Conservation (phyloP, 2,329 filamentous ascomycete species). For the Stromatinia cepivora region DNA sequence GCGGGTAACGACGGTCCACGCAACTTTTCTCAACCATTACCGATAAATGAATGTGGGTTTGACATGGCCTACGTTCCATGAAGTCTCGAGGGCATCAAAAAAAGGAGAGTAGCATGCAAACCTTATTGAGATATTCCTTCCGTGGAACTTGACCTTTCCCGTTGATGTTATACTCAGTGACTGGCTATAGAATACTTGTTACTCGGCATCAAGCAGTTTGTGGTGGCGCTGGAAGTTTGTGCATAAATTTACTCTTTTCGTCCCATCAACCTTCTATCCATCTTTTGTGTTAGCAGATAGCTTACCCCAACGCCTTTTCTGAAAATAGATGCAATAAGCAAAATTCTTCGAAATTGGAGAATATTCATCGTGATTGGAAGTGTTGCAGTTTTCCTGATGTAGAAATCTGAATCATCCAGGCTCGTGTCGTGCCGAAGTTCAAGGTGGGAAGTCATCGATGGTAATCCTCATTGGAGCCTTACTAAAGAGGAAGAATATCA, state of each 20-base stretch:
- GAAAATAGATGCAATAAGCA: background rate
- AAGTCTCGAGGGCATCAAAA: background rate
- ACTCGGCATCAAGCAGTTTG: background rate
- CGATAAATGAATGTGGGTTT: background rate
- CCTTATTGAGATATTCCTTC: background rate
- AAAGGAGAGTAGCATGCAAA: background rate
- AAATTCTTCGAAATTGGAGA: background rate
- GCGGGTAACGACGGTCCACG: too few relatives aligned
- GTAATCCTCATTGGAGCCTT: background rate
- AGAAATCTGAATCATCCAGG: background rate
- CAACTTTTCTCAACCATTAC: background rate
- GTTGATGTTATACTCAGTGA: background rate
- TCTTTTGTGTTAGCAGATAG: background rate
- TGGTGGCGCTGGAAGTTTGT: background rate
- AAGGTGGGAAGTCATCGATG: background rate
- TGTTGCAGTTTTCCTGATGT: background rate
- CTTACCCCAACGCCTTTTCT: background rate
- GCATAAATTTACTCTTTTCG: background rate
- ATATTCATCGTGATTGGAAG: background rate
- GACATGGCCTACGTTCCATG: background rate
- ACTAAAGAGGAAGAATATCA: background rate
- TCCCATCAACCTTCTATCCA: background rate
- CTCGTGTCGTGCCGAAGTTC: background rate
- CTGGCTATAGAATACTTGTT: too few relatives aligned
- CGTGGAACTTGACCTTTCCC: background rate